Evolutionary conservation across 257 asterid species (phyloP), one percentile per base, ranked within the genome.

Genomic region (Cruciata laevipes): DNA sequence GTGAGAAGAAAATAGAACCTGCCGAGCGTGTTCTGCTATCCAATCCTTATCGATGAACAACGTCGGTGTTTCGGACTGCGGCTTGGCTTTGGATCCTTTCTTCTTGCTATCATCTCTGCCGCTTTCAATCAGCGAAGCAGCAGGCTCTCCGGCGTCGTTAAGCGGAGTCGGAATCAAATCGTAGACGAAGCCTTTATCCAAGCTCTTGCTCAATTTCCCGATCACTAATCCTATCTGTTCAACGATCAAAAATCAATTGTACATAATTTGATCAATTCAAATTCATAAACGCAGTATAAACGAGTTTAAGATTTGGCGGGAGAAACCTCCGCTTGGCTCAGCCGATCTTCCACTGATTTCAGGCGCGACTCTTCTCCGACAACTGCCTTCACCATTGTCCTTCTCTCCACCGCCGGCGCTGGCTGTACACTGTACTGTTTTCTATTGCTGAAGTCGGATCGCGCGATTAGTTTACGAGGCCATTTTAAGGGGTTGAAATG

Each of bases 1-100:
- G 21, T 14, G 35, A 23, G 35, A 24, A 55, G 35, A 35, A 18
- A 64, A 21, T 31, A 47, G 35, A n/a, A 93, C 99, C 99, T 94
- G 97, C 33, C 96, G 95, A 47, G 96, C 97, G 72, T 93, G 99
- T 80, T 93, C 96, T 57, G 91, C 81, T 55, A 93, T 83, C 99
- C 99, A 93, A 40, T 90, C 95, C 61, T 71, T 71, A 67, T 88
- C 99, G 63, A 94, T 79, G 44, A 82, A 82, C 73, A 94, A 86
- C 53, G 85, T 49, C 0, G 95, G 78, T 47, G 92, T 73, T 16
- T 86, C 91, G 16, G 87, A 20, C 61, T 81, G 95, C 67, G 87
- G 74, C 79, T 84, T 88, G 64, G 81, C 65, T 80, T 84, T 94
- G 72, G 87, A 66, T 21, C 91, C 70, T 74, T 65, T 85, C 86